phyloP scores from a whole-genome alignment of 441 rosid genomes.

The Erodium trifolium region DNA sequence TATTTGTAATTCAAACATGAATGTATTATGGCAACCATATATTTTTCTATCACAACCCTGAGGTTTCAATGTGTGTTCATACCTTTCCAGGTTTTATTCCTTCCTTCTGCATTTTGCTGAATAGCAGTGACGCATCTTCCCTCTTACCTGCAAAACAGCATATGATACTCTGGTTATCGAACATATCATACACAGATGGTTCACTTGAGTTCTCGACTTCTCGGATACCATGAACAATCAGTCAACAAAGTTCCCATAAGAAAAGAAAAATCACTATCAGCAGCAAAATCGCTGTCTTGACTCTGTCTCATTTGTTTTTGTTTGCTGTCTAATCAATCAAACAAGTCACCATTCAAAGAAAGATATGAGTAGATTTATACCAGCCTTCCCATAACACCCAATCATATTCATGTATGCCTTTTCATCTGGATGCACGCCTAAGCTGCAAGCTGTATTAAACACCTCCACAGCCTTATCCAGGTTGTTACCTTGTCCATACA shows the following conservation, averaged over 20 bases:
- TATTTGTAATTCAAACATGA: too few relatives aligned
- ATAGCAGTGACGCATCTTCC: conserved; percentile 49
- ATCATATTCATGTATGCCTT: conserved; percentile 73
- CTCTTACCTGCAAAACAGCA: conserved; percentile 44
- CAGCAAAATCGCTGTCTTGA: background rate
- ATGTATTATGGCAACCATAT: background rate
- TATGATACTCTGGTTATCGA: conserved; percentile 1
- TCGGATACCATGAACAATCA: background rate
- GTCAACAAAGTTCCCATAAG: background rate
- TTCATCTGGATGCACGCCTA: conserved; percentile 54
- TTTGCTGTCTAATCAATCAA: background rate
- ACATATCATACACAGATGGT: conserved; percentile 11
- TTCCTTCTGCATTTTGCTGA: conserved; percentile 57
- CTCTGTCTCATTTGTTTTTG: too few relatives aligned
- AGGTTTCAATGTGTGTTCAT: conserved; percentile 6
- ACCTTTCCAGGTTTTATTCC: conserved; percentile 76
- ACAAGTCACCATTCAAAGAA: background rate
- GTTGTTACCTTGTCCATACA: conserved; percentile 51
- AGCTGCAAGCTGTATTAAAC: conserved; percentile 38
- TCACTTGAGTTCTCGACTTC: background rate
- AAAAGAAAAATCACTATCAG: too few relatives aligned
- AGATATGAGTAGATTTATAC: conserved; percentile 27
- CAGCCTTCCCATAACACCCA: conserved; percentile 65
- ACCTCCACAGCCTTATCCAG: conserved; percentile 63
- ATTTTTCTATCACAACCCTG: background rate